A percentile compares a stretch with the other conserved stretches of the same genome.
Evolutionary conservation across 1,139 yeast species (phyloP).

Genomic region (Hansenula sp.): DNA sequence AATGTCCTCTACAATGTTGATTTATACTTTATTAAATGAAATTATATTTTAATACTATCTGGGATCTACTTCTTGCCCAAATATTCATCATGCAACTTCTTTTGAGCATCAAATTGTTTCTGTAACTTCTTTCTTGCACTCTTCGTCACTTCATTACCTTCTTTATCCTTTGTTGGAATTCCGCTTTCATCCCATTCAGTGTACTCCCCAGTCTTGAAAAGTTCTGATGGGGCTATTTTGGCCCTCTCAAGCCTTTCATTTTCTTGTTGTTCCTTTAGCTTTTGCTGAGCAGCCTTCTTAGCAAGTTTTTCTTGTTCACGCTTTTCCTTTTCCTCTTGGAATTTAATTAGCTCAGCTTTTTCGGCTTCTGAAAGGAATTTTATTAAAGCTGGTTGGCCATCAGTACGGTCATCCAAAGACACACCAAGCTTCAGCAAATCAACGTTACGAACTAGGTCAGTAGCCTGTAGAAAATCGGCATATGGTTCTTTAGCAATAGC

Average conservation of each 20-base stretch:
- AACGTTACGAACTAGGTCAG: slow-evolving; percentile 56
- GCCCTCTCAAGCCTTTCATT: slow-evolving; percentile 66
- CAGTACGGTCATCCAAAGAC: slow-evolving; percentile 83
- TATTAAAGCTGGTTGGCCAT: slow-evolving; percentile 69
- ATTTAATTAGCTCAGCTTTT: slow-evolving; percentile 53
- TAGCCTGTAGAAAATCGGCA: slow-evolving; percentile 50
- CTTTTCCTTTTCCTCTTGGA: slow-evolving; percentile 58
- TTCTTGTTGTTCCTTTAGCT: slow-evolving; percentile 54
- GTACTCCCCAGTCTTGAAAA: slow-evolving; percentile 62
- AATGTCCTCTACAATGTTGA: too few relatives aligned
- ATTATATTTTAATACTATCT: not conserved
- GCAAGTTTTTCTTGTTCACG: slow-evolving; percentile 45
- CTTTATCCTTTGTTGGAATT: slow-evolving; percentile 68
- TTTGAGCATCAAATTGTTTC: slow-evolving; percentile 77
- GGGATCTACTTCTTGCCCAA: slow-evolving; percentile 3
- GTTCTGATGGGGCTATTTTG: slow-evolving; percentile 61
- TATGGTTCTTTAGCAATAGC: slow-evolving; percentile 65
- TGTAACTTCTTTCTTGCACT: slow-evolving; percentile 77
- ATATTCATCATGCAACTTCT: slow-evolving; percentile 74
- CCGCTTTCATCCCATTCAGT: slow-evolving; percentile 85
- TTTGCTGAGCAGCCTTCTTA: slow-evolving; percentile 39
- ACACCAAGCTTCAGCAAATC: slow-evolving; percentile 76
- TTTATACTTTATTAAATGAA: not conserved
- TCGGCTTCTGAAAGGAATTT: slow-evolving; percentile 75
- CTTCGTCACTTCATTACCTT: slow-evolving; percentile 87